Base-by-base conservation (phyloP, 129 eudicot species). In the Tagetes patula region DNA sequence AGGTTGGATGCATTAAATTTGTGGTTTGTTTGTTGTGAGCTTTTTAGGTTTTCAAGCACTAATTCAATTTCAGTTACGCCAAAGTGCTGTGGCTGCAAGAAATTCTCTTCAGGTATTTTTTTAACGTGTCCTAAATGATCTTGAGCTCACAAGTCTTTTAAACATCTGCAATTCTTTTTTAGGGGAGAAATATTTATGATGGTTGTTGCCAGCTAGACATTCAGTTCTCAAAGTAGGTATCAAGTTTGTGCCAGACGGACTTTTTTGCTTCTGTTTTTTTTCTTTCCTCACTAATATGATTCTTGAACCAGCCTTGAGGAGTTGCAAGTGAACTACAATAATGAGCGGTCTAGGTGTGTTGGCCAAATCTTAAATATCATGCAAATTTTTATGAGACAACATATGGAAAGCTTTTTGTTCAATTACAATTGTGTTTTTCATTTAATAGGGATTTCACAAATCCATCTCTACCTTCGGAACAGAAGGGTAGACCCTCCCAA, bases 131-230 rank as follows among this genome's bases (percentile, higher is more conserved):
- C 13, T 60, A 49, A 7, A 11, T 74, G 36, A 58, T 67, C 67
- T 55, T 27, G 49, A 66, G 30, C n/a, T 8, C 62, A 46, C 45
- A 60, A 31, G 43, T 56, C 39, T 55, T 65, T 63, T 73, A n/a
- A 46, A 71, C 64, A 46, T 14, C 27, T 65, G 73, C 58, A 62
- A 54, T 68, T 70, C 14, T 61, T 46, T 75, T 75, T 61, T 77
- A 94, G 99, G 97, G 99, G 58, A 92, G 99, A 65, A 94, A 94
- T 80, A 90, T 94, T 31, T 94, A 94, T 50, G 99, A 94, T 82
- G 99, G 99, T 72, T 94, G 99, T 88, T 94, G 99, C 77, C 97
- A 90, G 80, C 84, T 94, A 79, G 99, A 94, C 80, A 90, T 94
- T 61, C 99, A 94, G 75, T 94, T 80, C 83, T 94, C 99, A 65